These are phyloP conservation scores for Aspergillus saccharolyticus DNA, from an alignment of 495 filamentous ascomycete genomes.

Conservation along the genomic window DNA sequence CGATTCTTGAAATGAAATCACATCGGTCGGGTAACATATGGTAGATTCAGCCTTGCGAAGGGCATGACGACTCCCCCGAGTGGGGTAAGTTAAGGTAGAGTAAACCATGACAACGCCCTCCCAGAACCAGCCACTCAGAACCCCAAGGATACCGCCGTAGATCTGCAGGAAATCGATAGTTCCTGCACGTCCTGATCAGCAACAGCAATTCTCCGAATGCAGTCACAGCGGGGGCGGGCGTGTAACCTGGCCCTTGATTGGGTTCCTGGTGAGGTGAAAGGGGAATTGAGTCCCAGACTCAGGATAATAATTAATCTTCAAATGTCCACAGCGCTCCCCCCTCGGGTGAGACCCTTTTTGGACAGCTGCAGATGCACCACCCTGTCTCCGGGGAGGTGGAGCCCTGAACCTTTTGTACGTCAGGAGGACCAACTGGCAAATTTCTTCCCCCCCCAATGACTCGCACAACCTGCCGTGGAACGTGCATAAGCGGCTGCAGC, in stretches of 20 bases:
- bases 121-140: conserved; percentile 1
- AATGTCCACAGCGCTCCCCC: too few relatives aligned
- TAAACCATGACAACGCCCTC: not conserved
- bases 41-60: not conserved
- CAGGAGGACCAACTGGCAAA: not conserved
- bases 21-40: not conserved
- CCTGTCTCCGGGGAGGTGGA: not conserved
- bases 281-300: not conserved
- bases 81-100: not conserved
- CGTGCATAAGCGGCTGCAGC: conserved; percentile 16
- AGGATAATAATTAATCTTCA: too few relatives aligned
- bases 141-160: not conserved
- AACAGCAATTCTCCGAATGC: not conserved
- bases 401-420: too few relatives aligned
- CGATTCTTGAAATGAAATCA: not conserved
- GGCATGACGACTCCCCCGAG: not conserved
- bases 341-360: not conserved
- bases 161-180: conserved; percentile 12
- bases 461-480: conserved; percentile 15
- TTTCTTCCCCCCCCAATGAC: not conserved
- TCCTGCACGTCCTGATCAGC: conserved; percentile 5
- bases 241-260: not conserved
- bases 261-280: not conserved
- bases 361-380: not conserved
- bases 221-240: not conserved